Evolutionary conservation across 129 eudicot genomes (phyloP), one percentile per base, ranked within the genome.

Genomic region (Centella asiatica): DNA sequence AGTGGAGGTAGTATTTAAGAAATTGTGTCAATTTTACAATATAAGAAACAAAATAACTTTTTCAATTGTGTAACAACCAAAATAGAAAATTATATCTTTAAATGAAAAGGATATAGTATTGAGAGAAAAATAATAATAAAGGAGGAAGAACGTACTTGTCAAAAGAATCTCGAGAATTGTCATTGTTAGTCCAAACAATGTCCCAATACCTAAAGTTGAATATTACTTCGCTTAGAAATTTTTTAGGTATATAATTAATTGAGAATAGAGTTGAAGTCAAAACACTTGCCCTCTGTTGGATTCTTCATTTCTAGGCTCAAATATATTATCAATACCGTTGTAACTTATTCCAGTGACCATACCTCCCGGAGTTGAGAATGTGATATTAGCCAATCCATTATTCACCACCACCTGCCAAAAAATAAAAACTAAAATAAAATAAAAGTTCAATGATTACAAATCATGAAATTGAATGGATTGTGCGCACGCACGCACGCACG

Each of bases 161-260:
- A 27, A 46, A 45, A 37, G 15, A 0, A 8, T 44, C 33, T 29
- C 2, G 28, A n/a, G 27, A 12, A 4, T 5, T 37, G 1, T 44
- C 44, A 4, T 66, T 52, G 15, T 56, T 31, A 3, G 25, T 61
- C 78, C 74, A 67, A 1, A 60, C 59, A 32, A 61, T 54, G 50
- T 74, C 78, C 78, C 78, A 74, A 31, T 74, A 74, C 15, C 78
- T 74, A 48, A 72, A 37, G n/a, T 6, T 15, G 42, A 33, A 22
- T 5, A n/a, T 53, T 11, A 9, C n/a, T 9, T 9, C 12, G 1
- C 23, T 2, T 56, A 25, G 32, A 28, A 10, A 57, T 13, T 11
- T 1, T 42, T 17, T 42, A 19, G 3, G 15, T 13, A n/a, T n/a
- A n/a, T n/a, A n/a, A n/a, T n/a, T n/a, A n/a, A n/a, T n/a, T n/a